Conservation (phyloP, 2,329 filamentous ascomycete species). For the Periconia macrospinosa region DNA sequence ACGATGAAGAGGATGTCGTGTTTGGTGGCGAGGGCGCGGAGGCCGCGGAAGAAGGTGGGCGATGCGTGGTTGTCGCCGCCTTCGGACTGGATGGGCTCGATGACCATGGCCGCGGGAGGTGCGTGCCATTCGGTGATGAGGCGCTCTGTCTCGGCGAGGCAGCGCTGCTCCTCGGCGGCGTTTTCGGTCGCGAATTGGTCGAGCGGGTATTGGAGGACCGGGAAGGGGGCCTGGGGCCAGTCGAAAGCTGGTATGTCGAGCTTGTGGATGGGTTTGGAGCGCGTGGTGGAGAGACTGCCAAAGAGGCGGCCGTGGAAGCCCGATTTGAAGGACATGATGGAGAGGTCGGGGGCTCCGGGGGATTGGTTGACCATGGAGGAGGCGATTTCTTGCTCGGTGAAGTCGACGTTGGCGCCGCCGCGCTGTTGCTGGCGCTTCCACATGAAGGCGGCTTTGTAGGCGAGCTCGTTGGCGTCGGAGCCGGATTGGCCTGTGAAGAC, state of each 20-base stretch:
- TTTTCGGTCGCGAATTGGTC: slow-evolving; percentile 80
- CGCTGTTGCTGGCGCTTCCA: slow-evolving; percentile 81
- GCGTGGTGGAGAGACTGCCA: slow-evolving; percentile 82
- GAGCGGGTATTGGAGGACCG: slow-evolving; percentile 81
- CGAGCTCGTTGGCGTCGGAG: slow-evolving; percentile 91
- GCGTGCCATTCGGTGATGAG: slow-evolving; percentile 78
- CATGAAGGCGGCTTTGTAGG: slow-evolving; percentile 96
- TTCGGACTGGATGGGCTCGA: slow-evolving; percentile 92
- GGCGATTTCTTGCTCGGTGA: slow-evolving; percentile 73
- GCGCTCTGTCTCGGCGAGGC: slow-evolving; percentile 80
- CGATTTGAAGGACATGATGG: slow-evolving; percentile 85
- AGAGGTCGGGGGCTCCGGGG: slow-evolving; percentile 76
- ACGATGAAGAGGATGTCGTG: slow-evolving; percentile 84
- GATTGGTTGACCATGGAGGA: slow-evolving; percentile 79
- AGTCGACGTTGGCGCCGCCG: slow-evolving; percentile 75
- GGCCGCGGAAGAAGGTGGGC: slow-evolving; percentile 80
- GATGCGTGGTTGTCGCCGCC: slow-evolving; percentile 94
- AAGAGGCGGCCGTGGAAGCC: slow-evolving; percentile 92
- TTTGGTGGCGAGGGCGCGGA: slow-evolving; percentile 77
- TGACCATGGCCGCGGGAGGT: slow-evolving; percentile 77
- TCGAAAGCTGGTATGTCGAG: slow-evolving; percentile 92
- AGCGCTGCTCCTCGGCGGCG: slow-evolving; percentile 75
- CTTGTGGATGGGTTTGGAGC: slow-evolving; percentile 93
- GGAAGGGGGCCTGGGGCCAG: slow-evolving; percentile 91
- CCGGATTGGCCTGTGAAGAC: slow-evolving; percentile 90